Evolutionary conservation across 177 flowering plant species (phyloP).

Genomic region (Vitis hybrid): DNA sequence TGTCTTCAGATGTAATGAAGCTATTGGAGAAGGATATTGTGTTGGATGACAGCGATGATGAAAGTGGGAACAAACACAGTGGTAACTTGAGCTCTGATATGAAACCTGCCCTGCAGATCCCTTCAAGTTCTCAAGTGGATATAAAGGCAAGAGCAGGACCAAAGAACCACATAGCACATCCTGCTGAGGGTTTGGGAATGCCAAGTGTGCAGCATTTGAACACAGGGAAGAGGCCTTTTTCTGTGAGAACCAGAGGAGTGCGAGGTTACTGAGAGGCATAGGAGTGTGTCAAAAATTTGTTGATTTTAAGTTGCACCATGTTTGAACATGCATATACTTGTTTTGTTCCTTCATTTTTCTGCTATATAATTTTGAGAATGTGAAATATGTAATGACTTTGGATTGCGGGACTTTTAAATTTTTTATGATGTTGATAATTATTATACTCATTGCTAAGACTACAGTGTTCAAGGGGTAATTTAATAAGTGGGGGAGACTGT

Average conservation of each 20-base stretch:
- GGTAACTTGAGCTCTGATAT: neutral
- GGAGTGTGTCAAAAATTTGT: too few species aligned
- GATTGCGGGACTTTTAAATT: too few species aligned
- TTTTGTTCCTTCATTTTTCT: too few species aligned
- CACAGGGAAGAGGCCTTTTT: slow-evolving; percentile 45
- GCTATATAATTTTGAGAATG: too few species aligned
- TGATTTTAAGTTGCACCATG: too few species aligned
- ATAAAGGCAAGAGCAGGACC: slow-evolving; percentile 7
- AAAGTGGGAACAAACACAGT: slow-evolving; percentile 18
- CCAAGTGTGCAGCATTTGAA: slow-evolving; percentile 12
- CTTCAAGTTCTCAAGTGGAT: slow-evolving; percentile 19
- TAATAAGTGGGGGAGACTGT: too few species aligned
- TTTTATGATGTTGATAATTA: too few species aligned
- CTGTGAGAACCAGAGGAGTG: slow-evolving; percentile 60
- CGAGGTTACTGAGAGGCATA: slow-evolving; percentile 24
- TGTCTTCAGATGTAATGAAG: slow-evolving; percentile 12
- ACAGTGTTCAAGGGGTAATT: too few species aligned
- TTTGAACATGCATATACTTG: too few species aligned
- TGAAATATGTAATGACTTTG: too few species aligned
- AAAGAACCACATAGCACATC: neutral
- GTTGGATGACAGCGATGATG: slow-evolving; percentile 48
- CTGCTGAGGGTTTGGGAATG: slow-evolving; percentile 10
- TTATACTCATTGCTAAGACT: too few species aligned
- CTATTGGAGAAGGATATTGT: slow-evolving; percentile 26
- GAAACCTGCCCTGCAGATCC: slow-evolving; percentile 16